Evolutionary conservation across 2,329 filamentous ascomycete species (phyloP), one percentile per base, ranked within the genome.

Genomic region (Plenodomus biglobosus): DNA sequence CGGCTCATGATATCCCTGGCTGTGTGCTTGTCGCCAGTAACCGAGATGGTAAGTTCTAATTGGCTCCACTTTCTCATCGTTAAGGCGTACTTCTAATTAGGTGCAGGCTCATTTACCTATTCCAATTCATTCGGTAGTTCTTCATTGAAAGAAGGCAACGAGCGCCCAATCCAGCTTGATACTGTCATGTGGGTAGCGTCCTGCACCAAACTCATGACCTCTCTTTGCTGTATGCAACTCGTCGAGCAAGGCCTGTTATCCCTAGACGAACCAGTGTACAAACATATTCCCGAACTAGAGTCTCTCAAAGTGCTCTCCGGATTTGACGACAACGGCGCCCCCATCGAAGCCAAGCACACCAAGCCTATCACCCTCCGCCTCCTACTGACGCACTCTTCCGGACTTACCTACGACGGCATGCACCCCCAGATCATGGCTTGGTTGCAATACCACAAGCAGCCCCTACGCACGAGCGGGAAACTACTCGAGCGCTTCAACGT

Each of bases 321-420:
- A 6, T 60, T 68, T 40, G 53, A 63, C 4, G 57, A 63, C 2
- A 49, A 52, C 8, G 63, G 62, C 1, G 59, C 50, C 0, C 58
- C 66, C 1, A 64, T 69, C 30, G 55, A 62, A 38, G 43, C 50
- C 20, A 52, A 56, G 38, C 61, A 64, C 37, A 59, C 37, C 1
- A 52, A 48, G 2, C 59, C 64, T 1, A 68, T 71, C 20, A 70
- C 68, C 0, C 46, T 70, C 2, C 51, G 64, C 2, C 69, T 70
- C 18, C 70, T 83, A 0, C 70, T 83, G 2, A 77, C 76, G 0
- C 80, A 83, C 59, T 77, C 78, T 0, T 65, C 72, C 5, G 80
- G 80, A 2, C 48, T 80, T 0, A 70, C 67, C 1, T 78, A 80
- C 56, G 76, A 78, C 37, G 32, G 69, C 11, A 59, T 65, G 15